Percentiles rank a stretch among this genome's conserved stretches.
Conservation (phyloP, 2,329 filamentous ascomycete genomes). For the Xylaria sp. region DNA sequence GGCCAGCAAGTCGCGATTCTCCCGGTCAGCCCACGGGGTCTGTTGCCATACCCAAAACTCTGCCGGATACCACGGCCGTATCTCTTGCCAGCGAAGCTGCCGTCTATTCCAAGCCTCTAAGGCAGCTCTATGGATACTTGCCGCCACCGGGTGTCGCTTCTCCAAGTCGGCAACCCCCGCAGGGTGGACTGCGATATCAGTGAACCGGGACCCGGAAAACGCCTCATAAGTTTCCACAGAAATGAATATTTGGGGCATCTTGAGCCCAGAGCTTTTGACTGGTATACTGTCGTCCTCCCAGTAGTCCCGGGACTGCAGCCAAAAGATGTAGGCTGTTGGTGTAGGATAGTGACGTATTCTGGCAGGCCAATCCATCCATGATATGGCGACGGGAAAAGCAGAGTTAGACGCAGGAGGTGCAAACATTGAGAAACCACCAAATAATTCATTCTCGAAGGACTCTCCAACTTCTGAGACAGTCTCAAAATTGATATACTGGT, state of each 20-base stretch:
- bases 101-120: background rate
- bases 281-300: background rate
- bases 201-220: background rate
- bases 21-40: background rate
- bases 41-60: background rate
- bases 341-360: background rate
- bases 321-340: background rate
- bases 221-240: background rate
- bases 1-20: background rate
- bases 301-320: background rate
- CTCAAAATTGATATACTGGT: background rate
- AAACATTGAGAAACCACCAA: too few relatives aligned
- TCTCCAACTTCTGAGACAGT: background rate
- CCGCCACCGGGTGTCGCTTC: background rate
- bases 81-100: background rate
- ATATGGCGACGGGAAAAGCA: too few relatives aligned
- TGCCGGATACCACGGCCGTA: background rate
- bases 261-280: background rate
- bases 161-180: background rate
- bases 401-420: too few relatives aligned
- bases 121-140: background rate
- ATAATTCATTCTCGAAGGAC: background rate
- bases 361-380: too few relatives aligned
- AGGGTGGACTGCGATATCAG: background rate
- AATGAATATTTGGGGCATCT: background rate